A percentile compares a stretch with the other conserved stretches of the same genome.
phyloP scores from a whole-genome alignment of 2,329 filamentous ascomycete genomes.

The Chaetothyriales sp. region DNA sequence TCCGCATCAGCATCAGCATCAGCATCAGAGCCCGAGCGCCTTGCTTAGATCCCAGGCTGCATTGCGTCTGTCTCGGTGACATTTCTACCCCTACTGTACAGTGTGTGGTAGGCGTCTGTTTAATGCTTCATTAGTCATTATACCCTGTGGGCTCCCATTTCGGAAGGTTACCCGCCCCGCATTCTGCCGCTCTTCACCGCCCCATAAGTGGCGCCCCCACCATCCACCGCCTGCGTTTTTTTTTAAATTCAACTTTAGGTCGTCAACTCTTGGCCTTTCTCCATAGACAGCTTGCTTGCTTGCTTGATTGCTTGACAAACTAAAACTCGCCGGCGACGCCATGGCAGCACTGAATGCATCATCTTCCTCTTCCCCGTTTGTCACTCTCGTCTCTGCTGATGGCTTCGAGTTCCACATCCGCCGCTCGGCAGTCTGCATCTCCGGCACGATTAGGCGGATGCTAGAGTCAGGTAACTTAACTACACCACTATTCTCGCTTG shows the following conservation, averaged over 20 bases:
- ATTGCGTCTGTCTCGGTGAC: neutral
- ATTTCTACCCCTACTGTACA: neutral
- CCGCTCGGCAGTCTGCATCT: slow-evolving; percentile 45
- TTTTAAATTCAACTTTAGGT: neutral
- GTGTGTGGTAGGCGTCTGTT: too few species aligned
- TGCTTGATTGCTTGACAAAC: too few species aligned
- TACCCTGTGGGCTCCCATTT: too few species aligned
- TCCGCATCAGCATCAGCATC: too few species aligned
- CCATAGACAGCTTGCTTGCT: neutral
- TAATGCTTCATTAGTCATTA: too few species aligned
- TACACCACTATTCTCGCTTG: too few species aligned
- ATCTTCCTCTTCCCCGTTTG: slow-evolving; percentile 33
- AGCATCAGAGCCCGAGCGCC: neutral
- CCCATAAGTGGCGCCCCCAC: neutral
- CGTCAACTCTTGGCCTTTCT: neutral
- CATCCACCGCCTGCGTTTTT: too few species aligned
- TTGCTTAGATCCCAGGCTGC: neutral
- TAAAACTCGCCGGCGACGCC: too few species aligned
- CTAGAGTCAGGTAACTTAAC: slow-evolving; percentile 32
- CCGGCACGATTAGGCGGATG: slow-evolving; percentile 48
- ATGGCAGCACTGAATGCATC: neutral
- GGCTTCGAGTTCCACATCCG: slow-evolving; percentile 50
- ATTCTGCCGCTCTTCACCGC: neutral
- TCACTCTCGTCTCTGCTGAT: slow-evolving; percentile 49
- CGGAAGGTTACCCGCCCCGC: neutral